phyloP scores from a whole-genome alignment of 441 rosid genomes.

The Geranium incanum region DNA sequence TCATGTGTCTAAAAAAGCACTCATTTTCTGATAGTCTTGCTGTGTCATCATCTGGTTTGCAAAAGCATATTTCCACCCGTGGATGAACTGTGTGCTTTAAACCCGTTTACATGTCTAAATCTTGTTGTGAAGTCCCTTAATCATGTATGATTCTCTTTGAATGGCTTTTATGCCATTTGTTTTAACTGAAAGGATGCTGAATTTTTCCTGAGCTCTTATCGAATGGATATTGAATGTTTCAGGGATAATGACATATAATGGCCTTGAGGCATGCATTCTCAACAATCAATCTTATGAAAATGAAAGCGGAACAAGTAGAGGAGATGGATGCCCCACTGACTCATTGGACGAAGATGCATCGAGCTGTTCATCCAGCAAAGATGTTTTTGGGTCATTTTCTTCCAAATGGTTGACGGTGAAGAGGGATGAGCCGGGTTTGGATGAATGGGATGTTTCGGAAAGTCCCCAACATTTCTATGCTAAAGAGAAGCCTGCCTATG shows the following conservation, averaged over 20 bases:
- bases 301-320: conserved; percentile 77
- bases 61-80: background rate
- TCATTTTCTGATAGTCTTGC: background rate
- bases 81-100: background rate
- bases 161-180: background rate
- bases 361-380: conserved; percentile 90
- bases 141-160: conserved; percentile 11
- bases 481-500: conserved; percentile 48
- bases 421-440: conserved; percentile 43
- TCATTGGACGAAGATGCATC: conserved; percentile 76
- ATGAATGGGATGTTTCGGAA: conserved; percentile 51
- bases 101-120: background rate
- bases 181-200: background rate
- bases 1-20: background rate
- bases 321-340: conserved; percentile 67
- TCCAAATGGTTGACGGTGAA: conserved; percentile 64
- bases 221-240: conserved; percentile 20
- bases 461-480: conserved; percentile 48
- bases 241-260: conserved; percentile 78
- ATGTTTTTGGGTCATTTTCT: conserved; percentile 72
- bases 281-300: conserved; percentile 76
- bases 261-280: conserved; percentile 73
- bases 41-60: background rate
- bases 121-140: background rate
- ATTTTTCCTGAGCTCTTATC: conserved; percentile 3